Percentiles rank a stretch among this genome's conserved stretches.
phyloP scores from a whole-genome alignment of 148 eudicot species.

The Vaccinium myrtillus region DNA sequence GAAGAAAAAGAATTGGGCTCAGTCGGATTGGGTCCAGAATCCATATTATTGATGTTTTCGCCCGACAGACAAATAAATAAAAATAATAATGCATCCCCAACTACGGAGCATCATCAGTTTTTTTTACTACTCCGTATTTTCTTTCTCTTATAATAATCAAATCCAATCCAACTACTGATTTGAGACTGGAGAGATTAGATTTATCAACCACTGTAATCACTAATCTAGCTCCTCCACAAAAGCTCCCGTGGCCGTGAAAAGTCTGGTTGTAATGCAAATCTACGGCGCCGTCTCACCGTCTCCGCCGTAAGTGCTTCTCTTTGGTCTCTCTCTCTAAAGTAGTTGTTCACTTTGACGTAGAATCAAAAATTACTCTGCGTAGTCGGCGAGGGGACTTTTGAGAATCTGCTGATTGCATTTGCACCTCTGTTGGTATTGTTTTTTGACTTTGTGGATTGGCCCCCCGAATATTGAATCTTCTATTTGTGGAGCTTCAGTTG shows the following conservation, averaged over 20 bases:
- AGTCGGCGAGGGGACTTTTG: background rate
- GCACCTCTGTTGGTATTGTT: too few relatives aligned
- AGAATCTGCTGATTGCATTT: background rate
- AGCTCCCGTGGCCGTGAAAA: background rate
- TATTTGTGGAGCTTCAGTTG: background rate
- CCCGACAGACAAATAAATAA: too few relatives aligned
- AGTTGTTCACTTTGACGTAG: background rate
- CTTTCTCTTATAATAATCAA: too few relatives aligned
- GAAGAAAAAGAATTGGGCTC: background rate
- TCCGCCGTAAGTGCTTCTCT: constrained; percentile 10
- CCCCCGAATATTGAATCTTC: background rate
- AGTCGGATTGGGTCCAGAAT: too few relatives aligned
- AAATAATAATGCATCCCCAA: too few relatives aligned
- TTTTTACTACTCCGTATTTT: too few relatives aligned
- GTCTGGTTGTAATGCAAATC: constrained; percentile 15
- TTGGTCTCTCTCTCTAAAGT: background rate
- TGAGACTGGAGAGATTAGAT: background rate
- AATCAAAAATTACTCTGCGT: background rate
- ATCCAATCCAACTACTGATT: background rate
- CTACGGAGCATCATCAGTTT: too few relatives aligned
- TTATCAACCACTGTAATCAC: too few relatives aligned
- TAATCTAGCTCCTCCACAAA: background rate
- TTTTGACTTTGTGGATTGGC: too few relatives aligned
- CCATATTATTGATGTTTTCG: background rate
- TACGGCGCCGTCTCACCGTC: constrained; percentile 10